phyloP scores from a whole-genome alignment of 2,329 filamentous ascomycete genomes.

The Cladosporium sp. region DNA sequence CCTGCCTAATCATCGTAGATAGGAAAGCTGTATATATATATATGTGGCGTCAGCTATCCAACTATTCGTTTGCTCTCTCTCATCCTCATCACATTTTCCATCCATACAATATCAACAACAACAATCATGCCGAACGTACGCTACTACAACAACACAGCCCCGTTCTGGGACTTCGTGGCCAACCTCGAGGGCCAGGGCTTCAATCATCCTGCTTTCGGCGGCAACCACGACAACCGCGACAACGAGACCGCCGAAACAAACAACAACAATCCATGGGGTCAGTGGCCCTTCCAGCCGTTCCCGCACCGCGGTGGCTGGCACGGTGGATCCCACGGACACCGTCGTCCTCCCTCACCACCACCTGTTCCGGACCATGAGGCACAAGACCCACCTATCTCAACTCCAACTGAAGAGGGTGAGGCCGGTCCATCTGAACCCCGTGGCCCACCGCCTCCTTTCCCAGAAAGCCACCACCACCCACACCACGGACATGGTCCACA shows the following conservation, averaged over 20 bases:
- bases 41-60: not conserved
- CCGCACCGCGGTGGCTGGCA: slow-evolving; percentile 25
- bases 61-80: not conserved
- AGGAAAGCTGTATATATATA: not conserved
- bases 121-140: slow-evolving; percentile 50
- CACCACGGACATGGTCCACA: slow-evolving; percentile 13
- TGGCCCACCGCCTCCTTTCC: slow-evolving; percentile 21
- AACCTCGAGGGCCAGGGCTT: slow-evolving; percentile 45
- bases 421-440: slow-evolving; percentile 22
- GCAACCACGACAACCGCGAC: slow-evolving; percentile 30
- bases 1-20: too few species aligned
- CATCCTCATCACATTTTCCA: not conserved
- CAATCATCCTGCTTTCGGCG: slow-evolving; percentile 39
- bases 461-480: slow-evolving; percentile 12
- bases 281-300: slow-evolving; percentile 33
- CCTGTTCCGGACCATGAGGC: slow-evolving; percentile 19
- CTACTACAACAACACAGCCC: slow-evolving; percentile 50
- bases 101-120: not conserved
- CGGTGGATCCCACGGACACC: not conserved
- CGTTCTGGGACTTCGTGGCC: slow-evolving; percentile 55
- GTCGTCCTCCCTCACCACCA: slow-evolving; percentile 21
- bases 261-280: slow-evolving; percentile 20
- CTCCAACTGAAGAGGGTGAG: slow-evolving; percentile 17
- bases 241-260: slow-evolving; percentile 12
- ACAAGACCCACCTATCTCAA: slow-evolving; percentile 15